Evolutionary conservation across 495 filamentous ascomycete species (phyloP).

Genomic region (Penicillium subrubescens): DNA sequence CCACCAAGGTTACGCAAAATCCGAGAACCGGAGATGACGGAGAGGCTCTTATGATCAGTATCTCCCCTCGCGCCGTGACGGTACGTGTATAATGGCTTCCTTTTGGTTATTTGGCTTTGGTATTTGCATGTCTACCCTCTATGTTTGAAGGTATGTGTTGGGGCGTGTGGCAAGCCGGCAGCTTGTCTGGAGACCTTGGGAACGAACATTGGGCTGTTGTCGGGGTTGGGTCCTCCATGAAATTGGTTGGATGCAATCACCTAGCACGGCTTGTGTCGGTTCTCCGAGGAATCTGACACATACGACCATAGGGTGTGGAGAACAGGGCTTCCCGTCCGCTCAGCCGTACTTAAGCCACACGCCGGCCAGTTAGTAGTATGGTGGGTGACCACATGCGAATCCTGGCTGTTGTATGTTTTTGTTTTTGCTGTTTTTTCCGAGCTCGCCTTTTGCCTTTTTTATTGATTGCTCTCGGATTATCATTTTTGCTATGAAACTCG

Average conservation of each 20-base stretch:
- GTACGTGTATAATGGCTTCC: conserved; percentile 49
- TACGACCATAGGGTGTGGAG: conserved; percentile 55
- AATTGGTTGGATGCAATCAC: not conserved
- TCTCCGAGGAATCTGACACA: conserved; percentile 25
- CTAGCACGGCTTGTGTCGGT: conserved; percentile 16
- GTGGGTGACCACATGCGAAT: conserved; percentile 56
- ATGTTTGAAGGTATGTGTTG: conserved; percentile 5
- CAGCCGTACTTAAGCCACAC: conserved; percentile 55
- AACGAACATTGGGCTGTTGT: not conserved
- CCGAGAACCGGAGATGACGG: conserved; percentile 63
- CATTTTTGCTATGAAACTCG: conserved; percentile 3
- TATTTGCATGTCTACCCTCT: not conserved
- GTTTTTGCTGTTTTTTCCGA: not conserved
- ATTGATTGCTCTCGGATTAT: conserved; percentile 20
- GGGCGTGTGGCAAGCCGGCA: conserved; percentile 6
- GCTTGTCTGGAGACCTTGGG: not conserved
- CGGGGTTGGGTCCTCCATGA: not conserved
- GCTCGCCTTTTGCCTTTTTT: conserved; percentile 15
- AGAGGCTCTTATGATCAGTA: conserved; percentile 76
- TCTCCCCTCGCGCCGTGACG: conserved; percentile 78
- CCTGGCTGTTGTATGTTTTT: conserved; percentile 52
- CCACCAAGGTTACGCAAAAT: conserved; percentile 40
- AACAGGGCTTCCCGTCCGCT: conserved; percentile 54
- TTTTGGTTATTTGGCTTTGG: conserved; percentile 2
- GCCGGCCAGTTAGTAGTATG: conserved; percentile 53